Conservation (phyloP, 2,329 filamentous ascomycete species). For the Myriosclerotinia scirpicola region DNA sequence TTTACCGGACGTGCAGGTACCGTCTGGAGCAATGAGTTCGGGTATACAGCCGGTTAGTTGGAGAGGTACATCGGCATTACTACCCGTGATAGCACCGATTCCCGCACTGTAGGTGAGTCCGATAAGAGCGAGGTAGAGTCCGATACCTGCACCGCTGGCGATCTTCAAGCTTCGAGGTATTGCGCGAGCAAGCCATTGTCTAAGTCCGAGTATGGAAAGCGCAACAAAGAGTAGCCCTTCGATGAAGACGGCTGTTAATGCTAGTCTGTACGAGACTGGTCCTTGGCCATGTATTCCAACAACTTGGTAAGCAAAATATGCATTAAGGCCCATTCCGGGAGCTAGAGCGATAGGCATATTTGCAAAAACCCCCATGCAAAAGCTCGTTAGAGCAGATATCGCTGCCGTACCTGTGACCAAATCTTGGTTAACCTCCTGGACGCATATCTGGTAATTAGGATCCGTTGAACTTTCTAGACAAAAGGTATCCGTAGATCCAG, state of each 20-base stretch:
- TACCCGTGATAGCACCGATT: slow-evolving; percentile 74
- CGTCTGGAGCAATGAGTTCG: slow-evolving; percentile 44
- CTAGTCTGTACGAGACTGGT: slow-evolving; percentile 70
- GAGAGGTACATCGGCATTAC: slow-evolving; percentile 67
- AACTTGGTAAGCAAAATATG: slow-evolving; percentile 77
- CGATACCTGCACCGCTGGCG: slow-evolving; percentile 82
- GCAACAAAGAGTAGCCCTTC: slow-evolving; percentile 84
- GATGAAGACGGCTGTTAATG: slow-evolving; percentile 83
- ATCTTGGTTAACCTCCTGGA: slow-evolving; percentile 57
- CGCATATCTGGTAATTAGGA: slow-evolving; percentile 63
- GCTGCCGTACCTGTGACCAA: slow-evolving; percentile 83
- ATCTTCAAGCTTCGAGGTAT: slow-evolving; percentile 85
- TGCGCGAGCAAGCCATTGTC: slow-evolving; percentile 83
- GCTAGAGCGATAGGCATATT: slow-evolving; percentile 72
- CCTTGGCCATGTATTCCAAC: slow-evolving; percentile 77
- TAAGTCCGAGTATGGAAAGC: slow-evolving; percentile 75
- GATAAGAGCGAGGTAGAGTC: slow-evolving; percentile 70
- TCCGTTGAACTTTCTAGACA: slow-evolving; percentile 26
- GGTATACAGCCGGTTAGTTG: slow-evolving; percentile 62
- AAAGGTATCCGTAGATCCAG: slow-evolving; percentile 26
- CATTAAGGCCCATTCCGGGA: slow-evolving; percentile 80
- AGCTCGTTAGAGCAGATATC: slow-evolving; percentile 75
- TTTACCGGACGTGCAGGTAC: slow-evolving; percentile 65
- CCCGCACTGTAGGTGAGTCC: slow-evolving; percentile 78
- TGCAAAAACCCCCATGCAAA: slow-evolving; percentile 79